Base-by-base conservation (phyloP, 176 grass and related monocot genomes). In the Triticum urartu region DNA sequence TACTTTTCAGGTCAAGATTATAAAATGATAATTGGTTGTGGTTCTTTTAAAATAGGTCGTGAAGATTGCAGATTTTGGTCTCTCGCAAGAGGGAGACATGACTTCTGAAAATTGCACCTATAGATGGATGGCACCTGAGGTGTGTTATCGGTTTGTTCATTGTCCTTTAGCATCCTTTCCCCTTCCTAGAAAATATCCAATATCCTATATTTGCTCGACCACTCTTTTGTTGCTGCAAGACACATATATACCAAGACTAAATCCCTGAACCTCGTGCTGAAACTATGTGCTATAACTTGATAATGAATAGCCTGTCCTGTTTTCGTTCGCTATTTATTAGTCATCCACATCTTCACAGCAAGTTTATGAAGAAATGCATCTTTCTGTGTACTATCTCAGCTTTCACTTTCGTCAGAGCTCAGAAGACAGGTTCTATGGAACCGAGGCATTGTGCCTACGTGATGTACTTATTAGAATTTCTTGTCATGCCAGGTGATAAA, bases 91-190 rank as follows among this genome's bases (percentile, higher is more conserved):
- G 30, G 97, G 92, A 87, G 88, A 94, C 4, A 98, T 98, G 92
- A 98, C 97, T 85, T 85, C 92, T 59, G 97, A 98, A 92, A 98
- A 87, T 77, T 94, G 97, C 58, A 98, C 97, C 25, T 98, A 98
- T 34, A 90, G 97, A 70, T 98, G 97, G 97, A 98, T 98, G 90
- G 97, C 94, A 21, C 97, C 97, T 90, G 97, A 98, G 97, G 97
- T 98, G 64, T 47, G 81, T 84, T 75, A 7, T 68, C 74, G 36
- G 14, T 62, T 83, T 61, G 20, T 59, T 76, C 25, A 43, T 60
- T 79, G 15, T 35, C 68, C 38, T 33, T 22, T 14, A 20, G 40
- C 14, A 17, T 30, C 24, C 9, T 2, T 35, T 72, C 75, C 66
- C 18, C 18, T 80, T 52, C 5, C 40, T 42, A 12, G 4, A 52